Evolutionary conservation across 352 stramenopile species (phyloP), one percentile per base, ranked within the genome.

Genomic region (Phytophthora meadii): DNA sequence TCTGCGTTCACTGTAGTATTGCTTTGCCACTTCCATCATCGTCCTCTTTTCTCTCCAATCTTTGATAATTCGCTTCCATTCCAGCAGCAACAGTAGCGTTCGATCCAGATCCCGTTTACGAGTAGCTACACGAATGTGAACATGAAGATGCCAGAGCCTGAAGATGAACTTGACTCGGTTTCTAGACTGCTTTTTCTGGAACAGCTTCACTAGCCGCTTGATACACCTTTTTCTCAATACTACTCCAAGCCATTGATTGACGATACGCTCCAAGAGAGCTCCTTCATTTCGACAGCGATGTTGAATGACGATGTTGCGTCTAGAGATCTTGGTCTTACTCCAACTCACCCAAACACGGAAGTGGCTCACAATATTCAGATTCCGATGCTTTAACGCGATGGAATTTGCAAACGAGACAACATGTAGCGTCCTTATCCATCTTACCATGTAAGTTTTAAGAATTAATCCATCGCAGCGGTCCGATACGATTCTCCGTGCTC

Each of bases 161-260:
- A 85, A 72, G 8, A 65, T 27, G 2, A 15, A 41, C 8, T 55
- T 60, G 9, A 70, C 17, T 1, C 17, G 49, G 9, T 41, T 25
- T 30, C 74, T 61, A 10, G 42, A 12, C 0, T 59, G 53, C n/a
- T 83, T 85, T 61, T 73, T 81, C 12, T 70, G 70, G 34, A 82
- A 85, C 9, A 85, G 59, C 37, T 73, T 79, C 17, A 81, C 60
- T 15, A 85, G 61, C 45, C 74, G 72, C 4, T 63, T 65, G 7
- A 73, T 70, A 53, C 77, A 85, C 6, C 46, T 54, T 22, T 65
- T 78, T 44, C 72, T 65, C 30, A 81, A 54, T 17, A 47, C 69
- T 17, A 72, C 42, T 6, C 65, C 65, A 54, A 57, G 41, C 72
- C 74, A 83, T n/a, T 69, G 30, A 7, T 41, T 52, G 8, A 81